Percentiles rank a stretch among this genome's conserved stretches.
phyloP scores from a whole-genome alignment of 2,329 filamentous ascomycete species.

The Emergomyces orientalis region DNA sequence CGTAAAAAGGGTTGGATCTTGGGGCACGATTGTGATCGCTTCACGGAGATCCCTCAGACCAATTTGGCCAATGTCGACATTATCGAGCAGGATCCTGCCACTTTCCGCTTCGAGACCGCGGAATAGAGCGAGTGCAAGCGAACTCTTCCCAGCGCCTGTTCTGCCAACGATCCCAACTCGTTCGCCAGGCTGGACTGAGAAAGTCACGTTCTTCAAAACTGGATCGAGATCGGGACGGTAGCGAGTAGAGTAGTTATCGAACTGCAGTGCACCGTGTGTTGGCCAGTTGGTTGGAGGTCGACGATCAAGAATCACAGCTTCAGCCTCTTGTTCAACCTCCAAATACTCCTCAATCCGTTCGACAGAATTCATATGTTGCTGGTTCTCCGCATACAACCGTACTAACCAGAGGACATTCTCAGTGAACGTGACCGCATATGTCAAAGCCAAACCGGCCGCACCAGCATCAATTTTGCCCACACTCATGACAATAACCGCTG shows the following conservation, averaged over 20 bases:
- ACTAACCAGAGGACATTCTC: slow-evolving; percentile 97
- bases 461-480: slow-evolving; percentile 79
- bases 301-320: slow-evolving; percentile 64
- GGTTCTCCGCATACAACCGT: slow-evolving; percentile 83
- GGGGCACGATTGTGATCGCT: slow-evolving; percentile 92
- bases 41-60: slow-evolving; percentile 89
- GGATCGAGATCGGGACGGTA: slow-evolving; percentile 82
- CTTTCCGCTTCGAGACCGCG: slow-evolving; percentile 82
- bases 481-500: slow-evolving; percentile 78
- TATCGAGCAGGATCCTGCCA: slow-evolving; percentile 83
- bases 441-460: slow-evolving; percentile 84
- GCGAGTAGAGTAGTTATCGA: slow-evolving; percentile 77
- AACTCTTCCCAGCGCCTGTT: slow-evolving; percentile 94
- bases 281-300: slow-evolving; percentile 78
- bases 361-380: slow-evolving; percentile 99
- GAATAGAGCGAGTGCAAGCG: slow-evolving; percentile 85
- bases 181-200: slow-evolving; percentile 76
- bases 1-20: slow-evolving; percentile 85
- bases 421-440: slow-evolving; percentile 92
- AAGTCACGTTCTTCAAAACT: slow-evolving; percentile 72
- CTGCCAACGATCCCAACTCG: slow-evolving; percentile 95
- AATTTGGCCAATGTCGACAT: slow-evolving; percentile 79
- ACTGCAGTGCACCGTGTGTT: slow-evolving; percentile 73
- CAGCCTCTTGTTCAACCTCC: slow-evolving; percentile 88
- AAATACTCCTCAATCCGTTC: slow-evolving; percentile 97